Evolutionary conservation across 1,284 basidiomycete genomes (phyloP), one percentile per base, ranked within the genome.

Genomic region (Ceratobasidium sp.): DNA sequence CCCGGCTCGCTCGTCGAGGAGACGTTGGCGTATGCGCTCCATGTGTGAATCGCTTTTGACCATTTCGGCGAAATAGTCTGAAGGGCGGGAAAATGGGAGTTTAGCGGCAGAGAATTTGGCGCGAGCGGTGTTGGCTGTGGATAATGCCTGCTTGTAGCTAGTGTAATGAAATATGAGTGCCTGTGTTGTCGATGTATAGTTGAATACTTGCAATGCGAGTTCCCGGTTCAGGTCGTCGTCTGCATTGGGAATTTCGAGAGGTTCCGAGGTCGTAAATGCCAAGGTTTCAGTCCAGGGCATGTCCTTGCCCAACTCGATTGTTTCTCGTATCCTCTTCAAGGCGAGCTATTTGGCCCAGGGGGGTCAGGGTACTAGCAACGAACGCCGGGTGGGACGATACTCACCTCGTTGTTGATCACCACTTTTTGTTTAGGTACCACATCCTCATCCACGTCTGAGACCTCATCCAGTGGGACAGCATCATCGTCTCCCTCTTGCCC

Each of bases 31-130:
- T 77, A 99, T 94, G 60, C 94, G 88, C 80, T 98, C 95, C 97
- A 99, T 99, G 82, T 99, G 97, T 25, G 93, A 86, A 78, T 99
- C 97, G 30, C 90, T 91, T 83, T 99, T 99, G 78, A 98, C 92
- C 96, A 99, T 99, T 83, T 99, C 96, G 23, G 96, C 96, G 78
- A 98, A 99, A 81, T 95, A 99, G 82, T 99, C 97, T 0, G 86
- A 77, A 0, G 96, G 96, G n/a, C 97, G 90, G 11, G 92, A 90
- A 82, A 98, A 99, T 0, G 94, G 89, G 75, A 96, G 85, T 53
- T 82, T 81, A 56, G 90, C 87, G 77, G 91, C 89, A 40, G 84
- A 81, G 58, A 94, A 93, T 36, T 94, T 87, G 23, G 86, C 79
- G 61, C 88, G 89, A 0, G 95, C 95, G 48, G 86, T 81, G 60